phyloP scores from a whole-genome alignment of 441 rosid species.

The Eutrema salsugineum region DNA sequence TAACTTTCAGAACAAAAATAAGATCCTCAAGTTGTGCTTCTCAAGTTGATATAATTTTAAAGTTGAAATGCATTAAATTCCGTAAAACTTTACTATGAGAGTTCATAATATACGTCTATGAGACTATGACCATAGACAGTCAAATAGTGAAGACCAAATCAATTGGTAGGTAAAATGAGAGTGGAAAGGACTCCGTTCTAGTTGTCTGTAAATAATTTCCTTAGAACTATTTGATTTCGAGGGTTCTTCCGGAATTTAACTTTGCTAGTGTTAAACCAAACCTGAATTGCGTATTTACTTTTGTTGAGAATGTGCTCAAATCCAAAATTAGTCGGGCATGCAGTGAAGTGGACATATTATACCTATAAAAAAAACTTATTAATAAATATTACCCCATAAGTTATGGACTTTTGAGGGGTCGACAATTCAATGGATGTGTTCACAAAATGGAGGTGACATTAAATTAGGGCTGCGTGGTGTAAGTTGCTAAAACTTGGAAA shows the following conservation, averaged over 20 bases:
- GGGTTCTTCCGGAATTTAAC: not conserved
- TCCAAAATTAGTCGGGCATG: not conserved
- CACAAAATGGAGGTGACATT: conserved; percentile 28
- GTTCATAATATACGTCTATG: not conserved
- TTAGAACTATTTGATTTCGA: not conserved
- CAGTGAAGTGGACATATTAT: conserved; percentile 1
- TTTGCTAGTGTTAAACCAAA: not conserved
- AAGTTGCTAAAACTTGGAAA: conserved; percentile 8
- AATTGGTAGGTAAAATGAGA: conserved; percentile 3
- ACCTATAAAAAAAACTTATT: not conserved
- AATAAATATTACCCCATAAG: conserved; percentile 21
- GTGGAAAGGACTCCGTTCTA: not conserved
- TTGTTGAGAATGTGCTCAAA: not conserved
- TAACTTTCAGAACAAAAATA: too few relatives aligned
- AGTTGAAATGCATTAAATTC: not conserved
- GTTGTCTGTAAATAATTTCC: not conserved
- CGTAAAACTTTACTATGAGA: not conserved
- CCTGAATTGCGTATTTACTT: not conserved
- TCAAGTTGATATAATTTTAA: conserved; percentile 5
- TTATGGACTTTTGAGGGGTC: conserved; percentile 26
- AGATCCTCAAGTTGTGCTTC: not conserved
- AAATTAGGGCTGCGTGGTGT: conserved; percentile 21
- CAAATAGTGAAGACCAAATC: conserved; percentile 14
- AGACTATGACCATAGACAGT: conserved; percentile 2
- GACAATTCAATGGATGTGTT: conserved; percentile 32